Evolutionary conservation across 345 rosid genomes (phyloP).

Genomic region (Brassica nigra): DNA sequence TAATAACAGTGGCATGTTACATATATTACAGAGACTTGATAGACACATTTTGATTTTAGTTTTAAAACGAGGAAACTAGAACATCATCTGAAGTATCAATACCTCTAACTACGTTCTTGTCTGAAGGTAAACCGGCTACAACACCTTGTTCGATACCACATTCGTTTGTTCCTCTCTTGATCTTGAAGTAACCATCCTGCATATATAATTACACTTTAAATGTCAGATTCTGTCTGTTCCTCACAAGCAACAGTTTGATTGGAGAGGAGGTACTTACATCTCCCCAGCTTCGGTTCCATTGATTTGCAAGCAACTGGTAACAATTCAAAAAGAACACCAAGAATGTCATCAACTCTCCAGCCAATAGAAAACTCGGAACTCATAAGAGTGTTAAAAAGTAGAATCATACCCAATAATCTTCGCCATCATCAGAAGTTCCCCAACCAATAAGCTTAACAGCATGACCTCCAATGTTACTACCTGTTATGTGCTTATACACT

Average conservation of each 20-base stretch:
- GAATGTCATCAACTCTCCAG: not conserved
- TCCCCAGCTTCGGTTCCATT: conserved; percentile 95
- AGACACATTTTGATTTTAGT: not conserved
- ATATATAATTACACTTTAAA: not conserved
- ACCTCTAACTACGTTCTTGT: conserved; percentile 60
- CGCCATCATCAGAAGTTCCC: conserved; percentile 90
- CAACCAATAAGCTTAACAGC: conserved; percentile 96
- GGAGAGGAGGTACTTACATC: conserved; percentile 52
- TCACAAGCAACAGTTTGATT: not conserved
- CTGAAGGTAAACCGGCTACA: conserved; percentile 81
- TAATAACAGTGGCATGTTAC: not conserved
- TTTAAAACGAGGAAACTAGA: conserved; percentile 49
- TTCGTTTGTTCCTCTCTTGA: conserved; percentile 81
- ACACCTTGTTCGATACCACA: conserved; percentile 79
- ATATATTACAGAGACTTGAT: not conserved
- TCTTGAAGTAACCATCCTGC: conserved; percentile 92
- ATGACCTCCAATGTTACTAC: conserved; percentile 76
- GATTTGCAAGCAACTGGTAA: conserved; percentile 87
- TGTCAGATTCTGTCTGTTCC: not conserved
- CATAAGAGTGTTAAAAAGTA: not conserved
- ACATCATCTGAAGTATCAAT: conserved; percentile 41
- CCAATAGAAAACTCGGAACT: not conserved
- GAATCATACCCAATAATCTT: conserved; percentile 84
- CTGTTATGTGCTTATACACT: conserved; percentile 79
- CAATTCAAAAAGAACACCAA: conserved; percentile 13